Evolutionary conservation across 768 basidiomycete genomes (phyloP), one percentile per base, ranked within the genome.

Genomic region (Leccinellum albellum): DNA sequence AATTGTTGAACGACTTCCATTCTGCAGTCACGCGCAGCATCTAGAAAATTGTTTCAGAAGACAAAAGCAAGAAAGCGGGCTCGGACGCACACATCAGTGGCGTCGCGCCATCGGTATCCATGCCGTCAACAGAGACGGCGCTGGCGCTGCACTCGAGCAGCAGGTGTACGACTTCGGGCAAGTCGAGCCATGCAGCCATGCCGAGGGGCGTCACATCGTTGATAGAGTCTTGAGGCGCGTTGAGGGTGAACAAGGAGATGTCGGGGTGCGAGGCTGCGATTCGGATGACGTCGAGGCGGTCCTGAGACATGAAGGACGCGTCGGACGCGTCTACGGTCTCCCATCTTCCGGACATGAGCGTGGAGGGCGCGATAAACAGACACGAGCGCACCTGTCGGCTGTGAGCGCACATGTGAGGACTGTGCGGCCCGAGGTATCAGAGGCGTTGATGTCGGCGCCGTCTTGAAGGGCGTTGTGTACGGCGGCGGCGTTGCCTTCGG

Each of bases 101-200:
- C 26, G 89, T 92, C 23, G 87, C 89, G 7, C 88, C 87, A 64
- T 87, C 83, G 23, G 80, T 73, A 65, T 92, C 89, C 76, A 84
- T 81, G 31, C 84, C 87, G 61, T 91, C 86, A 4, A 90, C 88
- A 7, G 85, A 80, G 23, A 91, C 82, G 23, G 80, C 68, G 44
- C 83, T 85, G 3, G 75, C 70, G 62, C 85, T 86, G 28, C 75
- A 79, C 47, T 88, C 82, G 24, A 91, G 78, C n/a, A 91, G 73
- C 42, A 84, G 63, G 54, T 75, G 75, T n/a, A 91, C 86, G 24
- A 76, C 78, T 15, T 80, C 72, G 12, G 81, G 80, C 69, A 81
- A 74, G 63, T 89, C 85, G 20, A 91, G 77, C 88, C 88, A 91
- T 1, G 89, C 84, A 7, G 89, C 87, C 77, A 89, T 83, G 4